Evolutionary conservation across 768 basidiomycete genomes (phyloP).

Genomic region (Roridomyces roridus): DNA sequence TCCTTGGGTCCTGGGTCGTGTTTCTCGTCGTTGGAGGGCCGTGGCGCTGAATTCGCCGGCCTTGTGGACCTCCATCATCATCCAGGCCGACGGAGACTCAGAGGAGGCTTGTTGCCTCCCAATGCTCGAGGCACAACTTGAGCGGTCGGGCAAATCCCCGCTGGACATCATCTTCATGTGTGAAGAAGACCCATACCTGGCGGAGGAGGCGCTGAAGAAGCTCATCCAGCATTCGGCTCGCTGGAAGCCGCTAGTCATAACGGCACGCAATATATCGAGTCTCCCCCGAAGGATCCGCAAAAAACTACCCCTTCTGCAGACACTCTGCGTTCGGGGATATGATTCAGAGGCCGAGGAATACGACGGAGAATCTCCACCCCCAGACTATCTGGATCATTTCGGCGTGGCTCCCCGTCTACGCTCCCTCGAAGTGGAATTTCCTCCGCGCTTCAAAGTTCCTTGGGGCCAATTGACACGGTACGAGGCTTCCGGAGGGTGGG

Average conservation of each 20-base stretch:
- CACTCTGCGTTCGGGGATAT: neutral
- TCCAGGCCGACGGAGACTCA: neutral
- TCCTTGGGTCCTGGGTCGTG: constrained; percentile 1
- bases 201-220: neutral
- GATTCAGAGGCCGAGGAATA: neutral
- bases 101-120: neutral
- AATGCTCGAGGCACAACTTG: constrained; percentile 5
- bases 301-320: neutral
- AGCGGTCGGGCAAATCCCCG: neutral
- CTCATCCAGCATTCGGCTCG: neutral
- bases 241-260: constrained; percentile 4
- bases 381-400: neutral
- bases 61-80: constrained; percentile 6
- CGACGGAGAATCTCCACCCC: neutral
- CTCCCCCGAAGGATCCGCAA: neutral
- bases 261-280: neutral
- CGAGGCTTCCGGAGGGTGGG: neutral
- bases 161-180: neutral
- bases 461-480: constrained; percentile 9
- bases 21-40: constrained; percentile 6
- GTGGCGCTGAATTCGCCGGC: neutral
- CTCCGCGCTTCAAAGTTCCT: neutral
- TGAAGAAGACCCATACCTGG: neutral
- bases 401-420: constrained; percentile 5
- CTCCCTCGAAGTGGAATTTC: neutral